Conservation (phyloP, 192 early-diverging fungal species). For the Coemansia sp. region DNA sequence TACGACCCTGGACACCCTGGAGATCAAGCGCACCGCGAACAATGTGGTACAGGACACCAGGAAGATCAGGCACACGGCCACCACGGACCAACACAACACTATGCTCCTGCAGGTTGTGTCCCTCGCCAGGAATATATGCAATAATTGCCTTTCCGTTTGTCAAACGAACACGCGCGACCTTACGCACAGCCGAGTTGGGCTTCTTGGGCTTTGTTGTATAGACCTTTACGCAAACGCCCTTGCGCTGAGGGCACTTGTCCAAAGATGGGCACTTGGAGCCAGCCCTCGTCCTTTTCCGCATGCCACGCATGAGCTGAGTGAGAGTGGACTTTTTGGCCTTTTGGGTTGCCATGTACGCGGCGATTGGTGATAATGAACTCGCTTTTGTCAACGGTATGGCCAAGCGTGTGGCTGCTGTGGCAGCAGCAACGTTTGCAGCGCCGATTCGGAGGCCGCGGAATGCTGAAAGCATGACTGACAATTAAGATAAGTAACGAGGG, state of each 20-base stretch:
- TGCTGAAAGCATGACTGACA: constrained; percentile 26
- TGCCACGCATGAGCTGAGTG: constrained; percentile 88
- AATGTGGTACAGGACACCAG: constrained; percentile 95
- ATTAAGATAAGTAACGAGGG: constrained; percentile 1
- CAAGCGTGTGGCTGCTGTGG: constrained; percentile 7
- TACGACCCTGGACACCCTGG: constrained; percentile 87
- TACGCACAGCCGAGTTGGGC: constrained; percentile 96
- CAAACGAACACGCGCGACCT: constrained; percentile 87
- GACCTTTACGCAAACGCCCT: constrained; percentile 94
- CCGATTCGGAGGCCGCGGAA: constrained; percentile 45
- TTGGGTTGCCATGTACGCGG: constrained; percentile 17
- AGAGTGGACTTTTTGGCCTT: constrained; percentile 74
- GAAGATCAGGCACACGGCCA: constrained; percentile 93
- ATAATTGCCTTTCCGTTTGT: constrained; percentile 90
- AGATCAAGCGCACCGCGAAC: constrained; percentile 92
- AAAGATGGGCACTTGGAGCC: constrained; percentile 79
- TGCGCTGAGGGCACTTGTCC: constrained; percentile 82
- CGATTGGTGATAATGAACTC: background rate
- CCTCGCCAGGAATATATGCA: constrained; percentile 98
- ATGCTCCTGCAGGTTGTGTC: constrained; percentile 98
- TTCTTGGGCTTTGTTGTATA: constrained; percentile 97
- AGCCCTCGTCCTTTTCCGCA: constrained; percentile 69
- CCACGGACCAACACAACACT: constrained; percentile 93
- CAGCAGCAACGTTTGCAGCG: constrained; percentile 11
- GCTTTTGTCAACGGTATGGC: constrained; percentile 1